These are phyloP conservation scores for Rhizodiscina lignyota DNA, from an alignment of 495 filamentous ascomycete species.

Conservation along the genomic window DNA sequence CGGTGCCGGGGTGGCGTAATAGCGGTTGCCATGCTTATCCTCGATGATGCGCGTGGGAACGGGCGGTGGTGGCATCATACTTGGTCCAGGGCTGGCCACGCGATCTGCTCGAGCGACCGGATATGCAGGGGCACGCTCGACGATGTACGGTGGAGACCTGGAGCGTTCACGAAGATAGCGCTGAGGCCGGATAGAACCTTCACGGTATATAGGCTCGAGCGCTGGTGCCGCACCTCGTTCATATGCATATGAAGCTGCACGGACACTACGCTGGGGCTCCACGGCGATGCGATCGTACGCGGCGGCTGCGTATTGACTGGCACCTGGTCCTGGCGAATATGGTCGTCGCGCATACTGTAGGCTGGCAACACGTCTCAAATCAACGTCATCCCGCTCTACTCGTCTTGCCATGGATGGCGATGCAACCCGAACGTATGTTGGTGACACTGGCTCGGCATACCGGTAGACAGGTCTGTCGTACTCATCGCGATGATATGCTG, in stretches of 20 bases:
- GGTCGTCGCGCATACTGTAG: slow-evolving; percentile 24
- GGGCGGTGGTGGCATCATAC: not conserved
- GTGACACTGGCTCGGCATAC: slow-evolving; percentile 22
- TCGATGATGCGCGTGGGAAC: not conserved
- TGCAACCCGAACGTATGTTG: slow-evolving; percentile 21
- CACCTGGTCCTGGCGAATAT: slow-evolving; percentile 19
- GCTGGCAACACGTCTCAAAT: slow-evolving; percentile 44
- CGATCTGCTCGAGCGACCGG: not conserved
- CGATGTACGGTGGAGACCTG: slow-evolving; percentile 25
- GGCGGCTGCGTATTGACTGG: not conserved
- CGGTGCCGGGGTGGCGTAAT: slow-evolving; percentile 15
- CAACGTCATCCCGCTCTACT: slow-evolving; percentile 33
- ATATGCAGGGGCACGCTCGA: not conserved
- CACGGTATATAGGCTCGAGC: slow-evolving; percentile 23
- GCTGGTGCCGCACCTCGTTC: slow-evolving; percentile 24
- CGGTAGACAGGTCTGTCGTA: too few species aligned
- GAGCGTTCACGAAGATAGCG: slow-evolving; percentile 38
- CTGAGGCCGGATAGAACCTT: slow-evolving; percentile 25
- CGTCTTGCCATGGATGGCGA: slow-evolving; percentile 27
- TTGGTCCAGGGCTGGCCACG: not conserved
- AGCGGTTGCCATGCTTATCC: slow-evolving; percentile 16
- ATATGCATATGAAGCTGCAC: slow-evolving; percentile 44
- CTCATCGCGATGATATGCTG: slow-evolving; percentile 2
- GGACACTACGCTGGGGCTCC: slow-evolving; percentile 16
- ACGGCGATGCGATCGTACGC: slow-evolving; percentile 3